phyloP scores from a whole-genome alignment of 2,329 filamentous ascomycete genomes.

The Claviceps africana region DNA sequence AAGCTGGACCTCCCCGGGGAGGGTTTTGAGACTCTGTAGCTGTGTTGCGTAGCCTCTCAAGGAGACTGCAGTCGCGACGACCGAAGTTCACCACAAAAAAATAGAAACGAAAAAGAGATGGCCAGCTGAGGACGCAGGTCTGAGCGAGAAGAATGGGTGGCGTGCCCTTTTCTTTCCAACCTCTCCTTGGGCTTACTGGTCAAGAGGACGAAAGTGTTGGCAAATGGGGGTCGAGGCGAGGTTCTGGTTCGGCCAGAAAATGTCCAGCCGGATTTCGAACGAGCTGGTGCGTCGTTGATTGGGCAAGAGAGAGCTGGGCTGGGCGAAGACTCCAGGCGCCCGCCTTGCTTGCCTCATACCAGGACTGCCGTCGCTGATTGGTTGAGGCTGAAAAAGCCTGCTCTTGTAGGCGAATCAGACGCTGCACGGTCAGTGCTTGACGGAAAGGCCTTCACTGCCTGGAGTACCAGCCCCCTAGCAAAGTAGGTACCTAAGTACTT shows the following conservation, averaged over 20 bases:
- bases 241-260: constrained; percentile 10
- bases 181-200: constrained; percentile 5
- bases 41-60: not conserved
- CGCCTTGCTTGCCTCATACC: constrained; percentile 24
- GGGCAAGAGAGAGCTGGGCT: not conserved
- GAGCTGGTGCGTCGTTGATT: not conserved
- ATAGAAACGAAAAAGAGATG: not conserved
- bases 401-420: constrained; percentile 18
- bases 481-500: too few relatives aligned
- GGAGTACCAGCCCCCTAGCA: not conserved
- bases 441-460: not conserved
- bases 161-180: constrained; percentile 20
- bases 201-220: constrained; percentile 1
- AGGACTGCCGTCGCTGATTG: constrained; percentile 18
- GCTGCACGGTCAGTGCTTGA: constrained; percentile 7
- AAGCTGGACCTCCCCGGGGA: not conserved
- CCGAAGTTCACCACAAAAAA: constrained; percentile 6
- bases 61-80: not conserved
- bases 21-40: not conserved
- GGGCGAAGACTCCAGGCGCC: not conserved
- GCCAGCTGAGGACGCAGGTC: constrained; percentile 8
- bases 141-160: constrained; percentile 9
- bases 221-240: constrained; percentile 9
- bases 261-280: constrained; percentile 17
- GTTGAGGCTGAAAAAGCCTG: constrained; percentile 10